A percentile compares a stretch with the other conserved stretches of the same genome.
phyloP scores from a whole-genome alignment of 371 early-diverging fungal genomes.

The Dipsacomyces acuminosporus region DNA sequence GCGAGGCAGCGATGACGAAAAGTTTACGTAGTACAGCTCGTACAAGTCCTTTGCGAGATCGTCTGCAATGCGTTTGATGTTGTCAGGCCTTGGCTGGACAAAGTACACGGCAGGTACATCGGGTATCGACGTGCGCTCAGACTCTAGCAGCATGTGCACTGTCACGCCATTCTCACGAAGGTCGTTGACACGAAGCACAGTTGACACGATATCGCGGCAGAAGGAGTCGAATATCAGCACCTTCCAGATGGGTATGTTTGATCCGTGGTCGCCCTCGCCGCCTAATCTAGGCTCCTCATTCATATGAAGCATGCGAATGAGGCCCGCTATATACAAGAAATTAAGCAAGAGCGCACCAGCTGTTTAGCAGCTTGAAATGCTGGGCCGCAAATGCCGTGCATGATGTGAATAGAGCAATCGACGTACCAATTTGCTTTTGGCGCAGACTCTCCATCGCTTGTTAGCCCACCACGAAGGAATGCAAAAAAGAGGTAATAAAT shows the following conservation, averaged over 20 bases:
- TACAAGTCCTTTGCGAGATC: slow-evolving; percentile 91
- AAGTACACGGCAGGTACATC: slow-evolving; percentile 99
- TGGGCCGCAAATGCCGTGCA: background rate
- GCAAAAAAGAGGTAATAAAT: too few species aligned
- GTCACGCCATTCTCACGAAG: slow-evolving; percentile 98
- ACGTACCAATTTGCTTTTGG: slow-evolving; percentile 39
- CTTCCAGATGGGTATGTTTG: slow-evolving; percentile 72
- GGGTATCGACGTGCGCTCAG: slow-evolving; percentile 78
- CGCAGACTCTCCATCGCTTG: slow-evolving; percentile 30
- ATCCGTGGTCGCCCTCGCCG: background rate
- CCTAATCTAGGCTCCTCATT: slow-evolving; percentile 14
- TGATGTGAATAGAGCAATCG: background rate
- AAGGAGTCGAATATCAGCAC: slow-evolving; percentile 93
- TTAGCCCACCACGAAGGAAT: too few species aligned
- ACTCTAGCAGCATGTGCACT: slow-evolving; percentile 87
- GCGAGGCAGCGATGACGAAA: slow-evolving; percentile 83
- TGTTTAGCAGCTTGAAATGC: too few species aligned
- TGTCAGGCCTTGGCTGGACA: slow-evolving; percentile 85
- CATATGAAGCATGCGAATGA: slow-evolving; percentile 43
- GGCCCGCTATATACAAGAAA: slow-evolving; percentile 24
- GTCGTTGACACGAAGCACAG: slow-evolving; percentile 95
- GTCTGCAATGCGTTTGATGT: slow-evolving; percentile 61
- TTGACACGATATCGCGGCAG: slow-evolving; percentile 93
- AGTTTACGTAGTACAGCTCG: slow-evolving; percentile 94
- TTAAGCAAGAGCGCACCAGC: too few species aligned